Percentiles rank a stretch among this genome's conserved stretches.
These are phyloP conservation scores for Lactarius indigo DNA, from an alignment of 768 basidiomycete genomes.

Conservation along the genomic window DNA sequence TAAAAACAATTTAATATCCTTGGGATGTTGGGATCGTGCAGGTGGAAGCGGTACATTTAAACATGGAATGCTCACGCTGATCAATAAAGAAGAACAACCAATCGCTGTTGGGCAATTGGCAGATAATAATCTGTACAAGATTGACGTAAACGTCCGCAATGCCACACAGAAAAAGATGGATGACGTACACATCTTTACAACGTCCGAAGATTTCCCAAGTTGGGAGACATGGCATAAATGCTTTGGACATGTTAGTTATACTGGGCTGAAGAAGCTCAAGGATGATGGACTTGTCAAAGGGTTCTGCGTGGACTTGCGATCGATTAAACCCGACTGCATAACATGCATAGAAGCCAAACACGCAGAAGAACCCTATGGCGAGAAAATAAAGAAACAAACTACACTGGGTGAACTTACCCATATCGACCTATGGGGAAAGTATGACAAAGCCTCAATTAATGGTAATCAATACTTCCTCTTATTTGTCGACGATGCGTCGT, in stretches of 20 bases:
- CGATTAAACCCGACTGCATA: background rate
- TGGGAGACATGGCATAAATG: background rate
- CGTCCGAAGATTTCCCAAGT: no score
- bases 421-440: background rate
- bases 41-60: no score
- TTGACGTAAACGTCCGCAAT: no score
- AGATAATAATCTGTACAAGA: no score
- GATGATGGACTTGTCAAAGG: fast-evolving
- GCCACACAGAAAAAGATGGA: no score
- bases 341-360: background rate
- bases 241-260: background rate
- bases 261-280: fast-evolving
- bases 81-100: no score
- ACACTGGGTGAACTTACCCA: background rate
- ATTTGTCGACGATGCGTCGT: background rate
- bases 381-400: fast-evolving
- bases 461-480: background rate
- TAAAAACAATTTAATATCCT: no score
- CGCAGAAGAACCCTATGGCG: background rate
- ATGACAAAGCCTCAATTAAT: background rate
- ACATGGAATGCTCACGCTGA: no score
- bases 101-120: no score
- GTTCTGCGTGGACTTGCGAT: background rate
- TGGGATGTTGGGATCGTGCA: no score
- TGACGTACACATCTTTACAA: no score